Percentiles rank a stretch among this genome's conserved stretches.
phyloP scores from a whole-genome alignment of 371 early-diverging fungal species.

The Saksenaea oblongispora region DNA sequence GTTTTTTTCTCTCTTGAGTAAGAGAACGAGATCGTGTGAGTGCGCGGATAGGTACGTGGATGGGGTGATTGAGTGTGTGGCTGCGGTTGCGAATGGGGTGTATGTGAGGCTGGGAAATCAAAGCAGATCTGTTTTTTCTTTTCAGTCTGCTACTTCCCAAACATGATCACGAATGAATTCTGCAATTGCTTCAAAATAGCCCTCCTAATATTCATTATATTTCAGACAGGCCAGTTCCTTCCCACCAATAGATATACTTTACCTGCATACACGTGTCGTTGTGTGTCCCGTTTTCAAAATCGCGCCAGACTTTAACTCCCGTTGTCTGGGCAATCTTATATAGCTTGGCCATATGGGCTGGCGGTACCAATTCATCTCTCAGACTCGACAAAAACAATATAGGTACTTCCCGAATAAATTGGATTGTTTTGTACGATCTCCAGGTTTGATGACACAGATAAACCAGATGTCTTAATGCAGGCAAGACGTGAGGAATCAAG shows the following conservation, averaged over 20 bases:
- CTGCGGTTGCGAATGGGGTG: background rate
- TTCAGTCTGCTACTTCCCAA: slow-evolving; percentile 11
- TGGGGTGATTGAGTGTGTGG: background rate
- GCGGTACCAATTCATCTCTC: slow-evolving; percentile 89
- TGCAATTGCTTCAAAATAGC: slow-evolving; percentile 82
- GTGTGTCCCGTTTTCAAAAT: slow-evolving; percentile 86
- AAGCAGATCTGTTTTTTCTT: background rate
- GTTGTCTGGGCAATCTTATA: slow-evolving; percentile 62
- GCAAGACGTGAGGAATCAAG: slow-evolving; percentile 86
- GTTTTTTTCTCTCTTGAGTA: too few relatives aligned
- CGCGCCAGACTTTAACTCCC: slow-evolving; percentile 58
- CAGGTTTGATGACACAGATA: slow-evolving; percentile 91
- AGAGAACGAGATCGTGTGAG: too few relatives aligned
- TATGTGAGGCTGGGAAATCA: background rate
- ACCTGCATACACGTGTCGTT: slow-evolving; percentile 85
- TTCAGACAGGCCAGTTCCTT: background rate
- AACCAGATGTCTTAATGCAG: slow-evolving; percentile 66
- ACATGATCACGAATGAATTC: slow-evolving; percentile 39
- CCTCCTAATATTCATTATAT: slow-evolving; percentile 45
- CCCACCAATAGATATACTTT: slow-evolving; percentile 6
- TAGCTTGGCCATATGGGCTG: slow-evolving; percentile 82
- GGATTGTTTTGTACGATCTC: slow-evolving; percentile 78
- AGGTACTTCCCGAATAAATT: slow-evolving; percentile 68
- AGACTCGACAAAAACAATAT: slow-evolving; percentile 83
- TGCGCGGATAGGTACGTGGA: too few relatives aligned